Evolutionary conservation across 495 filamentous ascomycete genomes (phyloP), one percentile per base, ranked within the genome.

Genomic region (Hypoxylon fragiforme): DNA sequence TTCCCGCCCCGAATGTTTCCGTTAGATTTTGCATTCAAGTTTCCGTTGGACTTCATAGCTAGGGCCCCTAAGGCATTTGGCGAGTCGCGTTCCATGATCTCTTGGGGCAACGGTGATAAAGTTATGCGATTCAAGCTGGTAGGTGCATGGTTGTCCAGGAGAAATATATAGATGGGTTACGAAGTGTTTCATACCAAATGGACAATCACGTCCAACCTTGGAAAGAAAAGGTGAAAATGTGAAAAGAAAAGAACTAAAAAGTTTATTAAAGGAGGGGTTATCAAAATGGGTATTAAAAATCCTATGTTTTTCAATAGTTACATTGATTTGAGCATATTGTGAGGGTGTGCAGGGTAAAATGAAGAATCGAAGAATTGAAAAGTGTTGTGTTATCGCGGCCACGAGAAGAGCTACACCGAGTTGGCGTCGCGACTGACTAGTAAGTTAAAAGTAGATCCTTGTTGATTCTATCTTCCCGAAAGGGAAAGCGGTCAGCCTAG

Each of bases 51-150:
- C 35, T 61, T 65, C 36, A 62, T 18, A 12, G 62, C 55, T 28
- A 63, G 53, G n/a, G 57, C 55, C 22, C 58, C 50, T 11, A 26
- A 19, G 18, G 42, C 50, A 12, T 52, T 53, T 6, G 50, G 46
- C 11, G 30, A 44, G 32, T 60, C 50, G 51, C 59, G 62, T 54
- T 68, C 62, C 65, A 68, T 68, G 22, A 63, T 65, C 35, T 43
- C 22, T 45, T 9, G 20, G 30, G 24, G 24, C 15, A 19, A 54
- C 21, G 59, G 50, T 19, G 34, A 30, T 21, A 44, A 51, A 18
- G 8, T 6, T 26, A 12, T 28, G 38, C 18, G 37, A 62, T 9
- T 62, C 34, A 62, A 44, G 31, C 36, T 37, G 36, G 39, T 11
- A 57, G 31, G 47, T 36, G 48, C 58, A 57, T 62, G 37, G 18